Base-by-base conservation (phyloP, 192 early-diverging fungal species). In the Coemansia reversa region DNA sequence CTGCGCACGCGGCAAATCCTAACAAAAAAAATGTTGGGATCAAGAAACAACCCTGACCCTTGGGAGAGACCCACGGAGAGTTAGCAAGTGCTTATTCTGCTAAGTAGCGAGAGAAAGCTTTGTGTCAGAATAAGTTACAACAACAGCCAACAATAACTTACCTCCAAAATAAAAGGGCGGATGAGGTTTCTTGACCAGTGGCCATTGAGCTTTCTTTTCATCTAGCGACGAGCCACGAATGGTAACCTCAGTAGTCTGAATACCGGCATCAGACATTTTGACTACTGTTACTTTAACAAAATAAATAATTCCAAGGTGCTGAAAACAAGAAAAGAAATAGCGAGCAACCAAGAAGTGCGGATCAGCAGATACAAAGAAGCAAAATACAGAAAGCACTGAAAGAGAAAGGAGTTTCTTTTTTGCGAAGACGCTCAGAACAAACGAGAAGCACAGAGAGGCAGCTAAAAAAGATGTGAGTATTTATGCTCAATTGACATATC, bases 1-100 rank as follows among this genome's bases (percentile, higher is more conserved):
- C 72, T 12, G 72, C 78, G 29, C 78, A 81, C 6, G 78, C 78
- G 3, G 78, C 78, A 58, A 81, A 75, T 29, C 76, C 73, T 75
- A 74, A 52, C 47, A 30, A 25, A 5, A 61, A 24, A 18, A 5
- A 27, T 55, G 14, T 16, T 45, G 39, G 12, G 39, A 45, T 45
- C 39, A 45, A 12, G 39, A 32, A 35, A 35, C 11, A 27, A 27
- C 27, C 27, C 27, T 27, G 33, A 35, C 33, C 11, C 33, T 35
- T 11, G 3, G 3, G 27, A 27, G 27, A 27, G 3, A 27, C 27
- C 27, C 27, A 27, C 27, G 3, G 27, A 27, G 27, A 2, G 3
- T 45, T 45, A 45, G 39, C 39, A 45, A 45, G 39, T 3, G 14
- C 3, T 11, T 45, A 9, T 9, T 39, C 7, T 39, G 35, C 7